Evolutionary conservation across 768 basidiomycete genomes (phyloP).

Genomic region (Mycena polygramma): DNA sequence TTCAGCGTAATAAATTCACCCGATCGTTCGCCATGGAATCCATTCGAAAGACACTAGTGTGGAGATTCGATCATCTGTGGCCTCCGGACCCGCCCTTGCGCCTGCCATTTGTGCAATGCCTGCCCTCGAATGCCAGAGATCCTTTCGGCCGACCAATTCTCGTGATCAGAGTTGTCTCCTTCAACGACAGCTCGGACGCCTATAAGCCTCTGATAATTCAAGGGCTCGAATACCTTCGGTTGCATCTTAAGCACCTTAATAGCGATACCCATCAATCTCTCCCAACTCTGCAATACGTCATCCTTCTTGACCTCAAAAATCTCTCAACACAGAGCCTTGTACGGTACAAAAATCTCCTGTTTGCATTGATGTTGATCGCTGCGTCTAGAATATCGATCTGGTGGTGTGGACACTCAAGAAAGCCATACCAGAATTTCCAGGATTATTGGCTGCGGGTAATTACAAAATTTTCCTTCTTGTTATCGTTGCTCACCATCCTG

Average conservation of each 20-base stretch:
- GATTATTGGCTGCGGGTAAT: conserved; percentile 80
- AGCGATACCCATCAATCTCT: conserved; percentile 35
- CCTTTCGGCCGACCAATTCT: conserved; percentile 77
- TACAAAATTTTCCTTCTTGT: conserved; percentile 24
- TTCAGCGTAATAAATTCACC: conserved; percentile 77
- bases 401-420: conserved; percentile 76
- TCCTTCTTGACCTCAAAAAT: conserved; percentile 73
- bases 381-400: conserved; percentile 67
- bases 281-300: conserved; percentile 74
- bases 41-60: conserved; percentile 65
- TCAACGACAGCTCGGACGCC: conserved; percentile 54
- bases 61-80: conserved; percentile 66
- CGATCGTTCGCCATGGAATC: conserved; percentile 73
- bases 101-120: conserved; percentile 61
- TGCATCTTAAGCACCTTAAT: conserved; percentile 67
- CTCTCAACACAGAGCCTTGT: conserved; percentile 71
- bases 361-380: conserved; percentile 25
- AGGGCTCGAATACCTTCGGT: conserved; percentile 69
- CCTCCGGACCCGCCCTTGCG: conserved; percentile 46
- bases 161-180: conserved; percentile 60
- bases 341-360: conserved; percentile 34
- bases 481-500: conserved; percentile 16
- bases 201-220: conserved; percentile 59
- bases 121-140: conserved; percentile 68
- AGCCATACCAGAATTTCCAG: conserved; percentile 78